Percentiles rank a stretch among this genome's conserved stretches.
Conservation (phyloP, 2,329 filamentous ascomycete species). For the Epichloe festucae region DNA sequence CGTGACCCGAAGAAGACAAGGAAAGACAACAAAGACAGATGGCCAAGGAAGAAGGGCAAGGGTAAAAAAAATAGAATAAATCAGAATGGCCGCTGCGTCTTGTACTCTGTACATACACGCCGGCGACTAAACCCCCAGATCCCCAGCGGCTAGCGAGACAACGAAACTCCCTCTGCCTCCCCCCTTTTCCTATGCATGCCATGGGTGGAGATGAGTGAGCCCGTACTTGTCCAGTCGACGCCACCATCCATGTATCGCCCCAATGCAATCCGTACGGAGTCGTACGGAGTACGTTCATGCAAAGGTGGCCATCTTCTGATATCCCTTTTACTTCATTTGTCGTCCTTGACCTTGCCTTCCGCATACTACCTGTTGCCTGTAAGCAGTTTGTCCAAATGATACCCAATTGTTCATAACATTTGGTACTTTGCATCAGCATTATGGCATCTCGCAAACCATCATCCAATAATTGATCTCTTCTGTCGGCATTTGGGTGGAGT, state of each 20-base stretch:
- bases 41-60: not conserved
- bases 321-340: not conserved
- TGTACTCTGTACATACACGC: not conserved
- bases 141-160: not conserved
- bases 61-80: not conserved
- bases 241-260: conserved; percentile 19
- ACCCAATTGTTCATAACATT: not conserved
- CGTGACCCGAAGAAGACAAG: not conserved
- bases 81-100: not conserved
- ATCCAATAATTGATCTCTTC: not conserved
- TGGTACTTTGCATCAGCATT: not conserved
- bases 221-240: conserved; percentile 11
- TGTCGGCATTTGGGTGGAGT: not conserved
- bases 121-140: conserved; percentile 1
- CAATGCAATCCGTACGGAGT: conserved; percentile 15
- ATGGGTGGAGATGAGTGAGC: conserved; percentile 5
- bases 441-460: not conserved
- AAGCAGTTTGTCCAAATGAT: not conserved
- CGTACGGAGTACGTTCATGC: conserved; percentile 9
- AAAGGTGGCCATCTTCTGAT: not conserved
- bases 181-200: not conserved
- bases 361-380: not conserved
- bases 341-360: not conserved
- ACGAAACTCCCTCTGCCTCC: no score
- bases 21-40: not conserved